phyloP scores from a whole-genome alignment of 2,329 filamentous ascomycete species.

The Fusarium oxysporum region DNA sequence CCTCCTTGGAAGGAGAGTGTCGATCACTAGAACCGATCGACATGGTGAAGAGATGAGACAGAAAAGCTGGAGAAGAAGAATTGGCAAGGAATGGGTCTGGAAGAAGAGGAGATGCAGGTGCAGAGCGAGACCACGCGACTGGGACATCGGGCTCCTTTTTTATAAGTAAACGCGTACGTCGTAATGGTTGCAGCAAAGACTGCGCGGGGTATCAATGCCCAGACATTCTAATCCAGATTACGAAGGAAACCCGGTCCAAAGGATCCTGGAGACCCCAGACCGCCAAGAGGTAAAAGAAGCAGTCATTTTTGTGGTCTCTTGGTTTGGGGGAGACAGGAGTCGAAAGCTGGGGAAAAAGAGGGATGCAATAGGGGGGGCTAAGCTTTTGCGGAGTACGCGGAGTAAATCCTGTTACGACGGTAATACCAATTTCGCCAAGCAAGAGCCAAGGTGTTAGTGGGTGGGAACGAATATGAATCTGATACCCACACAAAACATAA shows the following conservation, averaged over 20 bases:
- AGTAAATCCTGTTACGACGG: constrained; percentile 21
- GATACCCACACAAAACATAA: constrained; percentile 7
- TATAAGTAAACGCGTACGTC: constrained; percentile 7
- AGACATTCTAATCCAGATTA: constrained; percentile 31
- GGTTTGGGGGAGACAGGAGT: background rate
- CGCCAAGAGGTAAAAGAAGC: constrained; percentile 5
- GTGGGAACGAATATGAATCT: constrained; percentile 6
- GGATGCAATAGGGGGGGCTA: background rate
- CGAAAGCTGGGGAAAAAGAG: constrained; percentile 16
- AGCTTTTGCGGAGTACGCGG: constrained; percentile 16
- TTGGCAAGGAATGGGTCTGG: background rate
- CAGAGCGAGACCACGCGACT: constrained; percentile 3
- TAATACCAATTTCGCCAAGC: constrained; percentile 14
- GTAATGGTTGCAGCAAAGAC: constrained; percentile 21
- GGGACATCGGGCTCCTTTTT: constrained; percentile 13
- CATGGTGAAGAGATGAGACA: constrained; percentile 8
- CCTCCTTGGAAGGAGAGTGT: constrained; percentile 24
- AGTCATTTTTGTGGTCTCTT: background rate
- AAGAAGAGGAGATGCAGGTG: constrained; percentile 8
- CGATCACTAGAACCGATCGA: constrained; percentile 12
- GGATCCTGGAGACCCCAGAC: constrained; percentile 12
- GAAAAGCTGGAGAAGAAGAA: background rate
- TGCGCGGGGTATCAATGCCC: constrained; percentile 31
- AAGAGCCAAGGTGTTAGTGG: constrained; percentile 22
- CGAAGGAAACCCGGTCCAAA: constrained; percentile 24